phyloP scores from a whole-genome alignment of 495 filamentous ascomycete genomes.

The Amniculicola lignicola region DNA sequence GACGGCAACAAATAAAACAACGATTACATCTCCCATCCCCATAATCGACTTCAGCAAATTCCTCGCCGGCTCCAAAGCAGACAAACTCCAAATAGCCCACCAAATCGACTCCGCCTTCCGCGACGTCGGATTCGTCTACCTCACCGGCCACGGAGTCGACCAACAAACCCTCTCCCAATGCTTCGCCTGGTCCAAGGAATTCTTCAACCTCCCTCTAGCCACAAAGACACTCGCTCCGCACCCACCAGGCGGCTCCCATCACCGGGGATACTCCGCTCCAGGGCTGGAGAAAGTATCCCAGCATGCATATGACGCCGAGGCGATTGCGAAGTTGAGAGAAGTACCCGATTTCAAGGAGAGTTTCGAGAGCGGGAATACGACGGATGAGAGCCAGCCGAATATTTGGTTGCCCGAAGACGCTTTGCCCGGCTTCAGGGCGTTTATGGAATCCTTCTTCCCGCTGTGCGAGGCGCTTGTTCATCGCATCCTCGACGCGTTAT shows the following conservation, averaged over 20 bases:
- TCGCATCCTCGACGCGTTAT: constrained; percentile 26
- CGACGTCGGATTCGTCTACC: constrained; percentile 34
- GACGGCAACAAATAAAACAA: too few relatives aligned
- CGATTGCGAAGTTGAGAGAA: constrained; percentile 42
- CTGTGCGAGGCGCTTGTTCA: constrained; percentile 27
- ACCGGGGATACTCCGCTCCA: constrained; percentile 65
- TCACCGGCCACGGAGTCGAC: constrained; percentile 30
- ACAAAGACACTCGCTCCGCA: constrained; percentile 58
- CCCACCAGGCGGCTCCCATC: constrained; percentile 54
- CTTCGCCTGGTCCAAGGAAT: constrained; percentile 34
- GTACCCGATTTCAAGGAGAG: constrained; percentile 55
- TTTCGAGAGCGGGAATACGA: constrained; percentile 64
- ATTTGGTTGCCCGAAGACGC: constrained; percentile 59
- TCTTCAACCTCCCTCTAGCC: constrained; percentile 48
- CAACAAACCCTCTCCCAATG: constrained; percentile 22
- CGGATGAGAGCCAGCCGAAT: constrained; percentile 56
- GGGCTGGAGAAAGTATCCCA: constrained; percentile 66
- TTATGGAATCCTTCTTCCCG: constrained; percentile 57
- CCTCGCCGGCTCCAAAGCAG: constrained; percentile 11
- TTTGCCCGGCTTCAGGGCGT: constrained; percentile 59
- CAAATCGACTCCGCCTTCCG: constrained; percentile 30
- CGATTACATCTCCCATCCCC: constrained; percentile 34
- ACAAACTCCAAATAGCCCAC: constrained; percentile 14
- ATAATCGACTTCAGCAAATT: constrained; percentile 33
- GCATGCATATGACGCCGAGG: constrained; percentile 51